phyloP scores from a whole-genome alignment of 768 basidiomycete species.

The Ramaria sp. region DNA sequence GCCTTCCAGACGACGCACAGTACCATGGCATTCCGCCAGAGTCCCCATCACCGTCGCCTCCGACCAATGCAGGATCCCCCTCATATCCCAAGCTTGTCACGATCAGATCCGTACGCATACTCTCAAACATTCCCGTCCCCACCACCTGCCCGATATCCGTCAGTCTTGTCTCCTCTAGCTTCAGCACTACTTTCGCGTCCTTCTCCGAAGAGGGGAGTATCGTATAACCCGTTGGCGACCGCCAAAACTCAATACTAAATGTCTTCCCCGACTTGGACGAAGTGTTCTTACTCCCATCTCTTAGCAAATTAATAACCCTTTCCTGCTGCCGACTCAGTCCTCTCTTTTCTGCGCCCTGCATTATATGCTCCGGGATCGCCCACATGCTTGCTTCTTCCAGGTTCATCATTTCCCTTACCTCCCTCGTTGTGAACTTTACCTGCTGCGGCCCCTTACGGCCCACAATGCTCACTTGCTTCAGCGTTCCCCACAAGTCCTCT shows the following conservation, averaged over 20 bases:
- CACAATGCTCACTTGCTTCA: constrained; percentile 73
- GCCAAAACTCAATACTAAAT: constrained; percentile 78
- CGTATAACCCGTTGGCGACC: constrained; percentile 40
- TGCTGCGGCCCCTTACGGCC: constrained; percentile 82
- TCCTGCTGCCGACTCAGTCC: constrained; percentile 51
- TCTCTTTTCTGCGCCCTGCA: background rate
- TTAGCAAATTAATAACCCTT: constrained; percentile 53
- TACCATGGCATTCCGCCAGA: constrained; percentile 31
- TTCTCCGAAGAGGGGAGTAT: no score
- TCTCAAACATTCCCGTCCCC: background rate
- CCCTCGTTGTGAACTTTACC: constrained; percentile 87
- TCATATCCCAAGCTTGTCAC: constrained; percentile 85
- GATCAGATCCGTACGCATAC: constrained; percentile 59
- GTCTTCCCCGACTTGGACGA: constrained; percentile 35
- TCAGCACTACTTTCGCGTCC: constrained; percentile 2
- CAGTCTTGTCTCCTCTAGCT: constrained; percentile 11
- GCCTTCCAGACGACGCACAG: constrained; percentile 11
- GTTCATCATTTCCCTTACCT: constrained; percentile 72
- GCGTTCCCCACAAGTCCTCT: constrained; percentile 30
- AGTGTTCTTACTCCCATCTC: constrained; percentile 48
- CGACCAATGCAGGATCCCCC: constrained; percentile 22
- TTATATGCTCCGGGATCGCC: constrained; percentile 43
- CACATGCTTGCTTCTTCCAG: constrained; percentile 57
- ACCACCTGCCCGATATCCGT: background rate
- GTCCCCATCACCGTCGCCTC: constrained; percentile 31